Conservation (phyloP, 495 filamentous ascomycete genomes). For the Podospora bellae-mahoneyi region DNA sequence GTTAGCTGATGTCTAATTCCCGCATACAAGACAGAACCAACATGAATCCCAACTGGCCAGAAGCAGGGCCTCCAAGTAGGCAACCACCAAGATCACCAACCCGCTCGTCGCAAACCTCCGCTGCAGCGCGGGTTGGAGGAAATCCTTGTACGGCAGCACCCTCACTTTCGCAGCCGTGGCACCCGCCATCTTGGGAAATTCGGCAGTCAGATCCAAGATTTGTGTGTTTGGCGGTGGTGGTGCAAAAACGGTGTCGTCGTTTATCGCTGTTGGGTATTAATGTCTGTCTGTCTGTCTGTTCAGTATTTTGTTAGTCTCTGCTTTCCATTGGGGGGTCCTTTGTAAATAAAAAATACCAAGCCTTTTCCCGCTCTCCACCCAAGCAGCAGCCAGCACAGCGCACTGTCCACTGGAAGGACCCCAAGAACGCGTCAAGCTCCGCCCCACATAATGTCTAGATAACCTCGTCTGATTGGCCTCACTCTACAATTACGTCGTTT, state of each 20-base stretch:
- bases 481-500: neutral
- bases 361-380: neutral
- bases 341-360: constrained; percentile 11
- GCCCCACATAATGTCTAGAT: neutral
- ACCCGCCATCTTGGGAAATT: neutral
- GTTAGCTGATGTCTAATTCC: neutral
- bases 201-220: constrained; percentile 10
- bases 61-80: constrained; percentile 69
- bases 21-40: constrained; percentile 37
- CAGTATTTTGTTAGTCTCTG: neutral
- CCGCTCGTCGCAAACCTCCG: constrained; percentile 77
- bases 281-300: neutral
- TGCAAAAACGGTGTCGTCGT: neutral
- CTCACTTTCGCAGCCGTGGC: constrained; percentile 45
- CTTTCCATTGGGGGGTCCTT: neutral
- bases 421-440: neutral
- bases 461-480: neutral
- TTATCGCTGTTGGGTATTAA: neutral
- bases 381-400: neutral
- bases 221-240: constrained; percentile 1
- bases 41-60: constrained; percentile 68
- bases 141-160: constrained; percentile 69
- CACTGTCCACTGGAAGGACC: neutral
- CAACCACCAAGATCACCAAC: constrained; percentile 59
- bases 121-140: constrained; percentile 85